A percentile compares a stretch with the other conserved stretches of the same genome.
Conservation (phyloP, 208 protist species). For the Vickermania ingenoplastis region DNA sequence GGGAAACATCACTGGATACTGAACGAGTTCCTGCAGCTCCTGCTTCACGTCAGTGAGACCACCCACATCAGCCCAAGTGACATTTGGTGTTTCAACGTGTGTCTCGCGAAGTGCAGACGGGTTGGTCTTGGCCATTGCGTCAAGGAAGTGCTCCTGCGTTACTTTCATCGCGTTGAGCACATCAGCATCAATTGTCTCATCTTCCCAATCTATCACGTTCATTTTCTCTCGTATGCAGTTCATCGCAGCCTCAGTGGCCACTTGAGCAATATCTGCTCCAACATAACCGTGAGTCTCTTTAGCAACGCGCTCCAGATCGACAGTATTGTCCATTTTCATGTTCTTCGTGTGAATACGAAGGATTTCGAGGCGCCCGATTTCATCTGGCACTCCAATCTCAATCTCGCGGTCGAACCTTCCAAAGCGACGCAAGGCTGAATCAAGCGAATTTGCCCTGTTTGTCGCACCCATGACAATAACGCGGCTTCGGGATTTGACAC, state of each 20-base stretch:
- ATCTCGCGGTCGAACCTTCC: conserved; percentile 99
- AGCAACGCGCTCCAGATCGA: conserved; percentile 97
- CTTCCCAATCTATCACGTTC: conserved; percentile 99
- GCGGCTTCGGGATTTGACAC: conserved; percentile 96
- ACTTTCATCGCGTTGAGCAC: conserved; percentile 97
- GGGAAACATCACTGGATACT: conserved; percentile 99
- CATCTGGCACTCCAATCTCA: conserved; percentile 99
- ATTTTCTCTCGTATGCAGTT: conserved; percentile 99
- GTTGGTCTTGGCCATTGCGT: conserved; percentile 94
- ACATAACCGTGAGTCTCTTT: conserved; percentile 98
- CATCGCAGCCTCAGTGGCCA: conserved; percentile 99
- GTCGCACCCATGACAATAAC: conserved; percentile 99
- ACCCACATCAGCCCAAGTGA: conserved; percentile 99
- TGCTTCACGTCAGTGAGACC: conserved; percentile 97
- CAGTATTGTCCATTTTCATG: conserved; percentile 99
- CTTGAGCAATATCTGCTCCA: conserved; percentile 98
- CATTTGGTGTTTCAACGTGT: conserved; percentile 98
- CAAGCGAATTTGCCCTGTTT: conserved; percentile 99
- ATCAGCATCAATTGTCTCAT: conserved; percentile 98
- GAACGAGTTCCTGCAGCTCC: conserved; percentile 99
- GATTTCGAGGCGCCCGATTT: conserved; percentile 98
- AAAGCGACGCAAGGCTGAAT: conserved; percentile 98
- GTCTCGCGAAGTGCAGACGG: conserved; percentile 99
- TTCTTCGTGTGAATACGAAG: conserved; percentile 99
- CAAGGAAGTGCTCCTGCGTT: conserved; percentile 98